Base-by-base conservation (phyloP, 305 asterid genomes). In the Andrographis paniculata region DNA sequence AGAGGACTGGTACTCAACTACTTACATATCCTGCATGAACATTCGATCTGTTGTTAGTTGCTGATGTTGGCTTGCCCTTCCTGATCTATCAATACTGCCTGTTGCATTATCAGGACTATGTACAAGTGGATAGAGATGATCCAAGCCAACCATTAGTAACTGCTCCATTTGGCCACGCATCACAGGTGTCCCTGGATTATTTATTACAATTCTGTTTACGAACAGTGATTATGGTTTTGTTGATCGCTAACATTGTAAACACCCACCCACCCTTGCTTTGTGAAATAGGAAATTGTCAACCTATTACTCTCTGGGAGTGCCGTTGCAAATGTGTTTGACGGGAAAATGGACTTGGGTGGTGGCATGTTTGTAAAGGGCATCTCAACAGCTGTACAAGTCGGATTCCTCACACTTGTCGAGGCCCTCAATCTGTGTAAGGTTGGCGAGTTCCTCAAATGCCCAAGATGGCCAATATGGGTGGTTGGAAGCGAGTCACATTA, bases 381-480 rank as follows among this genome's bases (percentile, higher is more conserved):
- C 47, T 72, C 93, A 1, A 83, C 83, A 1, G 42, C 68, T 0
- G 99, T 91, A 31, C 94, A 91, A 69, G 93, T 91, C 16, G 99
- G 99, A 27, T 91, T 91, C 60, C 94, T 91, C 61, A 91, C 99
- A 43, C 68, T 86, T 57, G 66, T 91, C 0, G 99, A 91, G 72
- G 83, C 94, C 57, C 85, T 91, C 35, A 78, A 83, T 71, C 86
- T 63, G 59, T 91, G 96, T 46, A 86, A 81, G 55, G 99, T 91
- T 45, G 99, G 99, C 46, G 82, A 77, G 61, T 52, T 66, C 58
- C 74, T 91, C 17, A 91, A 91, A 72, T 77, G 94, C 31, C 99
- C 96, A 2, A 72, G 47, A 52, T 91, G 99, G 99, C 99, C 99
- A 19, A 91, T 91, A 68, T 91, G 99, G 99, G 99, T 91, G 14